These are phyloP conservation scores for Monosporozyma aquatica DNA, from an alignment of 805 yeast genomes.

Conservation along the genomic window DNA sequence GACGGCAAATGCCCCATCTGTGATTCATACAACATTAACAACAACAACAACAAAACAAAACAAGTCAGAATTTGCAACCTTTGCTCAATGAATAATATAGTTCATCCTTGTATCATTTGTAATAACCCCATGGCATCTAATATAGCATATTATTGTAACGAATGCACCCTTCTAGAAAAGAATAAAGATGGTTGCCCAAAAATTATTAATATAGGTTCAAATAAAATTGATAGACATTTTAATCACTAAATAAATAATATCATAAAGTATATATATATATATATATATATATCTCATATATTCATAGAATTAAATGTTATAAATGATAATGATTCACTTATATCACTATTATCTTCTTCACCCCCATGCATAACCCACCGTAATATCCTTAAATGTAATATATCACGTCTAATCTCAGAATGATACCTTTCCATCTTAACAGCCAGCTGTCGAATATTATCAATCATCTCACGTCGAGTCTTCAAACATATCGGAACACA, in stretches of 20 bases:
- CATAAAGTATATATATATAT: no score
- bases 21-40: constrained; percentile 57
- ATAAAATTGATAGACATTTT: constrained; percentile 54
- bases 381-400: constrained; percentile 27
- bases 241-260: neutral
- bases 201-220: constrained; percentile 72
- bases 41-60: no score
- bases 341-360: neutral
- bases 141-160: constrained; percentile 76
- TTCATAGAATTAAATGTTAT: constrained; percentile 1
- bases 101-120: constrained; percentile 70
- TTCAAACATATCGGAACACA: constrained; percentile 48
- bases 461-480: constrained; percentile 41
- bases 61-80: constrained; percentile 60
- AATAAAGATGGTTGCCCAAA: constrained; percentile 92
- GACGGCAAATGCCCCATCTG: constrained; percentile 90
- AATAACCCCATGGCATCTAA: constrained; percentile 43
- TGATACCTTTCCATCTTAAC: constrained; percentile 49
- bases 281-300: constrained; percentile 1
- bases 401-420: constrained; percentile 42
- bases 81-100: constrained; percentile 65
- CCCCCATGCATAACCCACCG: no score
- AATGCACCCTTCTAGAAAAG: constrained; percentile 70
- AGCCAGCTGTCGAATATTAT: constrained; percentile 39
- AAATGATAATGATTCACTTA: constrained; percentile 3